Percentiles rank a stretch among this genome's conserved stretches.
phyloP scores from a whole-genome alignment of 768 basidiomycete species.

The Serendipita sp. region DNA sequence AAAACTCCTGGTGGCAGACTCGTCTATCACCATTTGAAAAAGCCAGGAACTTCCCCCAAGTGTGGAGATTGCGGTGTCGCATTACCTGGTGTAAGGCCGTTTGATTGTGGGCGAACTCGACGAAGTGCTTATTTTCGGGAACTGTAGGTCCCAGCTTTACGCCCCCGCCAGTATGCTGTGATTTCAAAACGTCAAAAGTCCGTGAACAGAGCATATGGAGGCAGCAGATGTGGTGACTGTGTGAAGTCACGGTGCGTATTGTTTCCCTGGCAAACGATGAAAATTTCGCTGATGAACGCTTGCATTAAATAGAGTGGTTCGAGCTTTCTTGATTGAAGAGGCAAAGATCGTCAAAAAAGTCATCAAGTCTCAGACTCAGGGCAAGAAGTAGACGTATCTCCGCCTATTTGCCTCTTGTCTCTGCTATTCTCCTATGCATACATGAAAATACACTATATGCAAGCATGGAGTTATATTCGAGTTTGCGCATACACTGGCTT shows the following conservation, averaged over 20 bases:
- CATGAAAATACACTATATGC: neutral
- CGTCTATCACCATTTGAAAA: conserved; percentile 96
- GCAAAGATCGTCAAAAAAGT: conserved; percentile 99
- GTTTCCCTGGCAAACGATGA: neutral
- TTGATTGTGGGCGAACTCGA: neutral
- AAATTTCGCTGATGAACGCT: conserved; percentile 1
- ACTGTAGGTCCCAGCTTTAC: conserved; percentile 75
- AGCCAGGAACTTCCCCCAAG: conserved; percentile 78
- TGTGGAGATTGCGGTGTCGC: conserved; percentile 97
- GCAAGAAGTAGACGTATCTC: conserved; percentile 9
- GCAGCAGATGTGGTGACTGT: conserved; percentile 90
- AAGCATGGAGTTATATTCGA: neutral
- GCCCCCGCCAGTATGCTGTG: conserved; percentile 87
- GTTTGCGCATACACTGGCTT: too few relatives aligned
- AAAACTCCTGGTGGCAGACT: conserved; percentile 98
- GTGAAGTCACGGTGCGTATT: conserved; percentile 75
- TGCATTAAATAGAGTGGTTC: conserved; percentile 57
- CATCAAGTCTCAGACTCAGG: conserved; percentile 74
- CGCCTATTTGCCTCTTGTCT: neutral
- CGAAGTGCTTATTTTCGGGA: neutral
- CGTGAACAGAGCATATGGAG: conserved; percentile 90
- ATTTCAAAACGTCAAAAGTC: conserved; percentile 97
- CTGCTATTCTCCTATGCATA: neutral
- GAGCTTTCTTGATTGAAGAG: conserved; percentile 98
- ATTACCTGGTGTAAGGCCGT: conserved; percentile 61